A percentile compares a stretch with the other conserved stretches of the same genome.
Conservation (phyloP, 2,329 filamentous ascomycete genomes). For the Xylogone sp. region DNA sequence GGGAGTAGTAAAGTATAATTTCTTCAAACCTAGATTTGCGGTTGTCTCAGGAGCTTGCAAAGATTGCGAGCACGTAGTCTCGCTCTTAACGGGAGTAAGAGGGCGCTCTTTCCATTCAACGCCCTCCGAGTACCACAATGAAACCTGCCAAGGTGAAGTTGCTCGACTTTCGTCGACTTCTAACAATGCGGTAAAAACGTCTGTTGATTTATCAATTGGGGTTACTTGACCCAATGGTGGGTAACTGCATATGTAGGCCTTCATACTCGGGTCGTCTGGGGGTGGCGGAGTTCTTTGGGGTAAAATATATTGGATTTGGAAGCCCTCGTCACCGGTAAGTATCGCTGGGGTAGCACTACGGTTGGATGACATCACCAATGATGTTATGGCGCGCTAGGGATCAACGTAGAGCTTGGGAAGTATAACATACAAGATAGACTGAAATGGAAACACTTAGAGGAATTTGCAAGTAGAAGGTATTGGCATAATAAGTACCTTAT, state of each 20-base stretch:
- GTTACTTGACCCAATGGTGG: constrained; percentile 77
- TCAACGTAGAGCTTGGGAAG: no score
- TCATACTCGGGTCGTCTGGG: constrained; percentile 41
- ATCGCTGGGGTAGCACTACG: background rate
- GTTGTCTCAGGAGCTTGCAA: constrained; percentile 39
- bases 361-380: background rate
- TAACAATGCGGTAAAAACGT: constrained; percentile 65
- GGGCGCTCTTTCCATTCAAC: constrained; percentile 51
- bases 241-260: constrained; percentile 53
- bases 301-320: constrained; percentile 28
- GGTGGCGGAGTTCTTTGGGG: constrained; percentile 23
- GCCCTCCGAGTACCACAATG: constrained; percentile 66
- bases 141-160: constrained; percentile 64
- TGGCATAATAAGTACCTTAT: background rate
- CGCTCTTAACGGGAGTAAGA: constrained; percentile 28
- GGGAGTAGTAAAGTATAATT: constrained; percentile 51
- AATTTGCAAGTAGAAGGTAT: background rate
- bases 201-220: constrained; percentile 42
- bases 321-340: constrained; percentile 22
- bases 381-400: background rate
- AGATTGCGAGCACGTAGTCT: constrained; percentile 37
- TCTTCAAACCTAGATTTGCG: constrained; percentile 27
- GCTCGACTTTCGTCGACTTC: constrained; percentile 56
- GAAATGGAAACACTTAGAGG: background rate
- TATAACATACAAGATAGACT: background rate